A percentile compares a stretch with the other conserved stretches of the same genome.
Evolutionary conservation across 257 asterid species (phyloP).

Genomic region (Solanum lycopersicoides): DNA sequence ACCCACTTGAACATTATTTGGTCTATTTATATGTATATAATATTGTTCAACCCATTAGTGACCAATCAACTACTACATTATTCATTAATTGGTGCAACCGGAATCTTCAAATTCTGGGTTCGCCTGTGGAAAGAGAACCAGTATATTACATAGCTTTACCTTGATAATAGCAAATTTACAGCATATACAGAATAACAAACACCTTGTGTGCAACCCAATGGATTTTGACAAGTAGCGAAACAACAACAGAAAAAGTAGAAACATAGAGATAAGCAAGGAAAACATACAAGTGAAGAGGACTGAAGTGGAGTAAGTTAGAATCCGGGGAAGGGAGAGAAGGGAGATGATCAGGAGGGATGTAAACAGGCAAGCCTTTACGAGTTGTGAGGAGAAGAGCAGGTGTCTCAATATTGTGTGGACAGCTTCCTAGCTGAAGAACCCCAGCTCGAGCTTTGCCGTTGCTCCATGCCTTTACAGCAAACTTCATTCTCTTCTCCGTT

Average conservation of each 20-base stretch:
- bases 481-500: constrained; percentile 38
- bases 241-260: not conserved
- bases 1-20: too few relatives aligned
- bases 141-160: not conserved
- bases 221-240: not conserved
- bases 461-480: constrained; percentile 54
- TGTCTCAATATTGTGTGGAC: constrained; percentile 43
- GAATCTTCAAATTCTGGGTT: too few relatives aligned
- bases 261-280: not conserved
- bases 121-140: not conserved
- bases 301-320: constrained; percentile 63
- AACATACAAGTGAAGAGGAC: constrained; percentile 79
- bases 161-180: not conserved
- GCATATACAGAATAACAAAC: constrained; percentile 12
- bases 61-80: too few relatives aligned
- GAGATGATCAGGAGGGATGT: constrained; percentile 86
- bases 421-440: constrained; percentile 42
- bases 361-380: constrained; percentile 80
- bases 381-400: constrained; percentile 82
- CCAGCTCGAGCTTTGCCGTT: constrained; percentile 76
- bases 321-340: constrained; percentile 71
- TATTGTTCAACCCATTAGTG: too few relatives aligned
- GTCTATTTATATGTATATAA: too few relatives aligned
- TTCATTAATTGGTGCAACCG: too few relatives aligned
- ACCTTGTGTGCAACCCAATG: not conserved